Conservation (phyloP, 306 rosid genomes). For the Boehmeria nivea region DNA sequence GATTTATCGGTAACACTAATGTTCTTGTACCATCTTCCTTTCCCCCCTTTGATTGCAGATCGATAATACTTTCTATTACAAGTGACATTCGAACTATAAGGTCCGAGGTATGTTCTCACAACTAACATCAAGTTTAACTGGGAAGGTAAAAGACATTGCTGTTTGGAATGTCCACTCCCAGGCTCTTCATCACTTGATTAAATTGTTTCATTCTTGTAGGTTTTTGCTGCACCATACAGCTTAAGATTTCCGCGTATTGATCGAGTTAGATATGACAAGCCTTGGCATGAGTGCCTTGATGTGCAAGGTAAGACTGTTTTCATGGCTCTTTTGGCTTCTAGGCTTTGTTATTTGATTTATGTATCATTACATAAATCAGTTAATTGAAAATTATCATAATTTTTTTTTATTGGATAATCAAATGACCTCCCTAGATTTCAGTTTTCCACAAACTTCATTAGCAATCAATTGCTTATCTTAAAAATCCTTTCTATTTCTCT, state of each 20-base stretch:
- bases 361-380: too few relatives aligned
- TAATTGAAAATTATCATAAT: too few relatives aligned
- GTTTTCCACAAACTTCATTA: too few relatives aligned
- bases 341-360: background rate
- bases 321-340: constrained; percentile 11
- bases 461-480: too few relatives aligned
- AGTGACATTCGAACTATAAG: constrained; percentile 92
- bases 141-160: too few relatives aligned
- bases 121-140: constrained; percentile 2
- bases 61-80: constrained; percentile 59
- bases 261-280: constrained; percentile 82
- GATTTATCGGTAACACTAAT: constrained; percentile 5
- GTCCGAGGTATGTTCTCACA: constrained; percentile 66
- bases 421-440: too few relatives aligned
- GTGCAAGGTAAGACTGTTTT: constrained; percentile 61
- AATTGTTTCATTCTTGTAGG: constrained; percentile 44
- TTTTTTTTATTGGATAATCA: too few relatives aligned
- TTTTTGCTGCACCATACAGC: constrained; percentile 82
- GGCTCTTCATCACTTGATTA: background rate
- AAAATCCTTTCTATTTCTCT: too few relatives aligned
- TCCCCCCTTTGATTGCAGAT: constrained; percentile 31
- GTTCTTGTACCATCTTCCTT: too few relatives aligned
- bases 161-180: too few relatives aligned
- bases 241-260: constrained; percentile 97
- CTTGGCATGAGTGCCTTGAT: constrained; percentile 96